phyloP scores from a whole-genome alignment of 2,329 filamentous ascomycete species.

The Beauveria scarabaeidicola region DNA sequence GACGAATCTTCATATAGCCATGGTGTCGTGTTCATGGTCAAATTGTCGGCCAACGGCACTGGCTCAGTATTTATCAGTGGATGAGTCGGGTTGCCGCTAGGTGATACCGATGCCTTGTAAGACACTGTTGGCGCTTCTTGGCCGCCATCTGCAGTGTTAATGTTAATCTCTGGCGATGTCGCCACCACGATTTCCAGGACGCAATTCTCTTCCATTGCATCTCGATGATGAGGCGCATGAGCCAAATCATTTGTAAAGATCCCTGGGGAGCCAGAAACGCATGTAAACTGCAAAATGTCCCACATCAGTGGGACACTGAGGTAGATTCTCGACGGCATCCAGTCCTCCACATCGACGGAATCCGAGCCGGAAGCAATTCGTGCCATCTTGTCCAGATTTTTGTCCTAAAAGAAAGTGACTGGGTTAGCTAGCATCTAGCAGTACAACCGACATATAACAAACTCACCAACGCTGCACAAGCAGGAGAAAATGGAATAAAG shows the following conservation, averaged over 20 bases:
- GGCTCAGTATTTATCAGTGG: slow-evolving; percentile 22
- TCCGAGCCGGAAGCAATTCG: slow-evolving; percentile 40
- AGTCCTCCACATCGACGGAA: slow-evolving; percentile 38
- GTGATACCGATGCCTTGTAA: slow-evolving; percentile 22
- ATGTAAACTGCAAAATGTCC: slow-evolving; percentile 42
- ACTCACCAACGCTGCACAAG: slow-evolving; percentile 37
- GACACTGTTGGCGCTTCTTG: slow-evolving; percentile 37
- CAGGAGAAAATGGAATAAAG: slow-evolving; percentile 38
- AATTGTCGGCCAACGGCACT: slow-evolving; percentile 23
- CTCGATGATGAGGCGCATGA: slow-evolving; percentile 27
- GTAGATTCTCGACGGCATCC: slow-evolving; percentile 44
- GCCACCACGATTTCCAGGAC: slow-evolving; percentile 42
- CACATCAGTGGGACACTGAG: slow-evolving; percentile 45
- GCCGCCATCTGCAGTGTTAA: slow-evolving; percentile 43
- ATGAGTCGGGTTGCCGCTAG: slow-evolving; percentile 18
- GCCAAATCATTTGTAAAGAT: slow-evolving; percentile 31
- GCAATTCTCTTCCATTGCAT: slow-evolving; percentile 27
- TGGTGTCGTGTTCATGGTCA: slow-evolving; percentile 33
- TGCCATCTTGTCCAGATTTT: slow-evolving; percentile 39
- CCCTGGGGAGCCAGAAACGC: slow-evolving; percentile 27
- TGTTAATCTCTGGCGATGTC: slow-evolving; percentile 41
- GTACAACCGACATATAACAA: not conserved
- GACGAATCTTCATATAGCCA: slow-evolving; percentile 35
- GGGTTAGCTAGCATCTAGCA: slow-evolving; percentile 10
- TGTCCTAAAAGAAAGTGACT: slow-evolving; percentile 26